phyloP scores from a whole-genome alignment of 306 rosid species.

The Abrus precatorius region DNA sequence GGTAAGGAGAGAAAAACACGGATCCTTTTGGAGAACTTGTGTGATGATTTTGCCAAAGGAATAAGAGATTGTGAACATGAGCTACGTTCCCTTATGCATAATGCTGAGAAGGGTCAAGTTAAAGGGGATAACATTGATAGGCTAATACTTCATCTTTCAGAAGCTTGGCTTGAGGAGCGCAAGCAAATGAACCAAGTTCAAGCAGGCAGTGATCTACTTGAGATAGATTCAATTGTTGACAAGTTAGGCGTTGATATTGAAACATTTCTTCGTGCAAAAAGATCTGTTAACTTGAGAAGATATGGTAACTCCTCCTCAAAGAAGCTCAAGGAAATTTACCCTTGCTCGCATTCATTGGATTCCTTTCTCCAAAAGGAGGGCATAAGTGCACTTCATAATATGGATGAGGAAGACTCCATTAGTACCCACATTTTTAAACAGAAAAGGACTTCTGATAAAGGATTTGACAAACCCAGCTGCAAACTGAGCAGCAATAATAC shows the following conservation, averaged over 20 bases:
- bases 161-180: conserved; percentile 84
- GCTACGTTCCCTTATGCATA: conserved; percentile 55
- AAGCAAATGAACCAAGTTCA: conserved; percentile 61
- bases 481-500: conserved; percentile 18
- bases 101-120: conserved; percentile 49
- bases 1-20: conserved; percentile 69
- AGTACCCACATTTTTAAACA: conserved; percentile 39
- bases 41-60: conserved; percentile 80
- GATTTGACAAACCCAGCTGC: conserved; percentile 33
- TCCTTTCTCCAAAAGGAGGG: conserved; percentile 64
- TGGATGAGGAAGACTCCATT: conserved; percentile 51
- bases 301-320: conserved; percentile 36
- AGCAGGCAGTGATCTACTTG: conserved; percentile 46
- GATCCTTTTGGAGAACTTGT: conserved; percentile 70
- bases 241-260: conserved; percentile 70
- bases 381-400: conserved; percentile 60
- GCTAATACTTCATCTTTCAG: conserved; percentile 68
- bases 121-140: conserved; percentile 52
- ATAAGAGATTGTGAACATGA: conserved; percentile 69
- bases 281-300: conserved; percentile 49
- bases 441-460: conserved; percentile 40
- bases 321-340: conserved; percentile 56
- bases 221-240: conserved; percentile 59
- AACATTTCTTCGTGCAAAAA: conserved; percentile 65
- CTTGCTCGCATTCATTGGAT: conserved; percentile 59